Base-by-base conservation (phyloP, 305 asterid species). In the Plantago coronopus region DNA sequence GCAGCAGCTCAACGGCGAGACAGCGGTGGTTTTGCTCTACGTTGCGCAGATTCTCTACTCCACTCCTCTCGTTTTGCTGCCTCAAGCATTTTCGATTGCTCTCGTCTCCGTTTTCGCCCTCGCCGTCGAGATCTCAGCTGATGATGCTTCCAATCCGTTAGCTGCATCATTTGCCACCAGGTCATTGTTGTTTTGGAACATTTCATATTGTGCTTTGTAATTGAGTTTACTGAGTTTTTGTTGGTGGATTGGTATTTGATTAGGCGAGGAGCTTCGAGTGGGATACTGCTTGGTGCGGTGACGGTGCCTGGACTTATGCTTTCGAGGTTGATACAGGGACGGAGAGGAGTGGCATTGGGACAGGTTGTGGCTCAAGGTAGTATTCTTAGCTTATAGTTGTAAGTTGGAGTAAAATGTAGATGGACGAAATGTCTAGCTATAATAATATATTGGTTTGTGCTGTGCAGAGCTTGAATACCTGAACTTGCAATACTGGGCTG, bases 251-350 rank as follows among this genome's bases (percentile, higher is more conserved):
- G 7, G 21, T 0, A 23, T 23, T 25, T 25, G 2, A 59, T 69
- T 62, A 89, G 99, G 89, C 94, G 86, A 59, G 99, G 95, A 67
- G 94, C 82, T 59, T 78, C 99, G 19, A 83, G 96, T 15, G 99
- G 99, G 58, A 78, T 89, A 72, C 64, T 89, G 66, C 69, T 94
- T 66, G 97, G 99, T 62, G 85, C 97, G 29, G 85, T 81, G 48
- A 85, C 96, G 3, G 76, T 89, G 56, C 99, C 97, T 3, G 89
- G 95, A 62, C 78, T 94, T 42, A 79, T 85, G 76, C 57, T 89
- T 63, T 94, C 97, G 19, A 82, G 77, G 68, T 75, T 94, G 79
- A 72, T 93, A 59, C 99, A 85, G 63, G 76, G 74, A 70, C 62
- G 72, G 14, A 82, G 96, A 80, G 88, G 78, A 17, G 51, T 72